Evolutionary conservation across 1,284 basidiomycete species (phyloP), one percentile per base, ranked within the genome.

Genomic region (Tylopilus sp.): DNA sequence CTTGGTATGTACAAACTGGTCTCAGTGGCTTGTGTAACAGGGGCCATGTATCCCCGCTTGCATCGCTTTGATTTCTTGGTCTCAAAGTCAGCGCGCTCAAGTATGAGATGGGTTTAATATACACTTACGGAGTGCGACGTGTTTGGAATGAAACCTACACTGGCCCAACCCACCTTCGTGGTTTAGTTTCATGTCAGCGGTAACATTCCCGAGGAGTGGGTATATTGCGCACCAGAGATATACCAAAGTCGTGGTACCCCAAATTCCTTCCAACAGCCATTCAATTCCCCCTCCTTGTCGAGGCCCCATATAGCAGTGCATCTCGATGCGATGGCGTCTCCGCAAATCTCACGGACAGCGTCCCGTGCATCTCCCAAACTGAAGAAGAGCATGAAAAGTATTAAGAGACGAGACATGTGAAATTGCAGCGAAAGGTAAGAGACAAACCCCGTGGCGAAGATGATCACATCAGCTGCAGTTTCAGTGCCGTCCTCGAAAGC

Each of bases 241-340:
- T 57, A 50, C 68, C 67, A 42, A 76, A 68, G 0, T 68, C 60
- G 24, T 70, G 63, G n/a, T n/a, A n/a, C n/a, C 8, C 71, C 71
- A 33, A 57, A 62, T 25, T 61, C 44, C 41, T 73, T 66, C 65
- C 72, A 75, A 15, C 73, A 55, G n/a, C 75, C 65, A 6, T 66
- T 64, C 31, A 78, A 64, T 57, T 81, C 78, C 2, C 76, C 75
- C 60, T 81, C 79, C 25, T 66, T 67, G 25, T 76, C 73, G 28
- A 74, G 43, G 0, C 76, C 76, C 80, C 79, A 81, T 25, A 80
- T 65, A 0, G 57, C 63, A 6, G 67, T 67, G 43, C 78, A 64
- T 42, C 69, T 67, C 35, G 73, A 63, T 1, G 72, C 74, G 6
- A 75, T 67, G 15, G 74, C 53, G 15, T 70, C 63, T 2, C 72